Evolutionary conservation across 768 basidiomycete species (phyloP), one percentile per base, ranked within the genome.

Genomic region (Coprinopsis cinerea): DNA sequence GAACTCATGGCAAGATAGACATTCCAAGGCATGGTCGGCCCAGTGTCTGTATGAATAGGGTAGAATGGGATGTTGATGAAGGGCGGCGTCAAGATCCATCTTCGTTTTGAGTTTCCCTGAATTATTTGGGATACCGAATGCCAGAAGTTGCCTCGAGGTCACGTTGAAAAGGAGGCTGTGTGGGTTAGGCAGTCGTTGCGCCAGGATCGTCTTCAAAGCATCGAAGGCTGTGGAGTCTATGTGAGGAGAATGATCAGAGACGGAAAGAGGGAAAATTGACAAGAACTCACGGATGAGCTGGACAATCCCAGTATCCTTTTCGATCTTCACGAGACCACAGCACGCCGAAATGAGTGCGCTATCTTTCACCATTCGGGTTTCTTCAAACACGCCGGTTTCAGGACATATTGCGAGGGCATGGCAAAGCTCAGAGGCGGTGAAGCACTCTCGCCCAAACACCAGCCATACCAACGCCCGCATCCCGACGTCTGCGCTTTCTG

Each of bases 241-340:
- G n/a, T n/a, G n/a, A n/a, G n/a, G n/a, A n/a, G n/a, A n/a, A n/a
- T n/a, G n/a, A n/a, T n/a, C n/a, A n/a, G n/a, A n/a, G n/a, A n/a
- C n/a, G n/a, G n/a, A n/a, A 9, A 32, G 15, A 9, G 30, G 30
- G 7, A 7, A 7, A 7, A 9, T 7, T 9, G 30, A 7, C 30
- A 53, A 30, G 27, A 45, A 42, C 48, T 40, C 28, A 49, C 48
- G 48, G 32, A 49, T 34, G 17, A 49, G 48, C 6, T 40, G 36
- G 10, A 42, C 25, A 10, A 17, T 7, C 27, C 17, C 35, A n/a
- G 3, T 42, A 9, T 24, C n/a, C 4, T 15, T 24, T 2, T 49
- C 48, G 4, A 37, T 18, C 10, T 37, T 30, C 23, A 49, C 22
- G 9, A 49, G 39, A 3, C 48, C 48, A 20, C 48, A 49, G 22